Percentiles rank a stretch among this genome's conserved stretches.
phyloP scores from a whole-genome alignment of 495 filamentous ascomycete species.

The Aspergillus sparsus region DNA sequence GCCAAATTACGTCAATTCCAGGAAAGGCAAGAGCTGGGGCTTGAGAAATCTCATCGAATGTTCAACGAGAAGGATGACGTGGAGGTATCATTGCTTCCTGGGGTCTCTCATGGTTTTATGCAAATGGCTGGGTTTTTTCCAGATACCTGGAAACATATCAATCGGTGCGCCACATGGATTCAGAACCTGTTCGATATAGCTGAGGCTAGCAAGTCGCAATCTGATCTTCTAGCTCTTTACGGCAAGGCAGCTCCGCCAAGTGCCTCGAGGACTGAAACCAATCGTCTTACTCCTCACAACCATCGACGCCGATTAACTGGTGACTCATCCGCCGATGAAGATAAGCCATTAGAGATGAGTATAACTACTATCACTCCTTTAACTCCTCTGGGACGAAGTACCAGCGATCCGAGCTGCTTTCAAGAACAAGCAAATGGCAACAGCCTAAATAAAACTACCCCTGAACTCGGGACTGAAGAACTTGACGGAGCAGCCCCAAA shows the following conservation, averaged over 20 bases:
- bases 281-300: conserved; percentile 24
- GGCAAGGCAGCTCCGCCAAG: not conserved
- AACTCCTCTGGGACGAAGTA: conserved; percentile 19
- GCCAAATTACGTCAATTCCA: conserved; percentile 72
- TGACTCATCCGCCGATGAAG: conserved; percentile 78
- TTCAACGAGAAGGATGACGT: conserved; percentile 79
- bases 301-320: conserved; percentile 46
- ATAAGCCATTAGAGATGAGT: conserved; percentile 77
- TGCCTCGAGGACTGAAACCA: conserved; percentile 2
- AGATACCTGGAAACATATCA: conserved; percentile 80
- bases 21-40: conserved; percentile 62
- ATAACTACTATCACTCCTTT: conserved; percentile 43
- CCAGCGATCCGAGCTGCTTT: not conserved
- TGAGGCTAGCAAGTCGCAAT: conserved; percentile 40
- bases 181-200: conserved; percentile 62
- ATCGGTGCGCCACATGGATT: conserved; percentile 75
- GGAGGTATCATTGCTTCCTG: conserved; percentile 80
- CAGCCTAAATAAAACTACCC: not conserved
- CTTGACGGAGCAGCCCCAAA: conserved; percentile 2
- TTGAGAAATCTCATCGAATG: conserved; percentile 49
- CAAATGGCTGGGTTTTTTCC: conserved; percentile 87
- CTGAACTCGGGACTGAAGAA: conserved; percentile 1
- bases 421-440: not conserved
- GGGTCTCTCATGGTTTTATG: conserved; percentile 87
- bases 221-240: conserved; percentile 23